Evolutionary conservation across 1,284 basidiomycete species (phyloP).

Genomic region (Sanghuangporus weigelae): DNA sequence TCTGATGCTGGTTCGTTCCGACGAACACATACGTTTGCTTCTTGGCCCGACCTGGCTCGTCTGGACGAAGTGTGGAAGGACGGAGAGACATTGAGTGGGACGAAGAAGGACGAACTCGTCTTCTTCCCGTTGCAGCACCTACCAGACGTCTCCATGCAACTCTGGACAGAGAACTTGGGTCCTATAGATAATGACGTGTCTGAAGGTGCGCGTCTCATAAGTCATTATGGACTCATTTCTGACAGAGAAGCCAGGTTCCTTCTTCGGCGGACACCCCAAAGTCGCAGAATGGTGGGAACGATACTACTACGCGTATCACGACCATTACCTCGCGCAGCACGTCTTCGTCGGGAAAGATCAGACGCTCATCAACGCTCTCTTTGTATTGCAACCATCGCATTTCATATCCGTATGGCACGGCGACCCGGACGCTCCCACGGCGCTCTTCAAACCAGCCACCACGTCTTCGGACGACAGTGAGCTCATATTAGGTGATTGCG

Average conservation of each 20-base stretch:
- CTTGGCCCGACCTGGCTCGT: constrained; percentile 40
- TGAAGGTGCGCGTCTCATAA: constrained; percentile 33
- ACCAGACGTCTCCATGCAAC: constrained; percentile 28
- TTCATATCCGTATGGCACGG: constrained; percentile 34
- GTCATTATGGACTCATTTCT: neutral
- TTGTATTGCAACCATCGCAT: constrained; percentile 41
- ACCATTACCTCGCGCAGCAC: constrained; percentile 37
- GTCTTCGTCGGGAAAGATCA: constrained; percentile 53
- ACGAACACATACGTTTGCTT: constrained; percentile 31
- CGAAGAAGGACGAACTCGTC: constrained; percentile 33
- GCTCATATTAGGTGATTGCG: constrained; percentile 34
- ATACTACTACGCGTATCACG: constrained; percentile 44
- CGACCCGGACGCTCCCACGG: constrained; percentile 20
- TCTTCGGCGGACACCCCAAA: constrained; percentile 44
- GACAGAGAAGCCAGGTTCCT: constrained; percentile 36
- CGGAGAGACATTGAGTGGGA: constrained; percentile 25
- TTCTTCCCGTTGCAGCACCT: constrained; percentile 38
- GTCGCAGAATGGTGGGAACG: constrained; percentile 39
- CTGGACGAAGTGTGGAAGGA: constrained; percentile 37
- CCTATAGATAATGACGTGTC: constrained; percentile 45
- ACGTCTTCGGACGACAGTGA: constrained; percentile 20
- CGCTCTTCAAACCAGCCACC: constrained; percentile 3
- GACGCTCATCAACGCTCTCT: constrained; percentile 41
- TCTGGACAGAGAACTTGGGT: constrained; percentile 41
- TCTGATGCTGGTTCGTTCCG: constrained; percentile 47